Evolutionary conservation across 1,284 basidiomycete genomes (phyloP).

Genomic region (Ceratobasidium sp.): DNA sequence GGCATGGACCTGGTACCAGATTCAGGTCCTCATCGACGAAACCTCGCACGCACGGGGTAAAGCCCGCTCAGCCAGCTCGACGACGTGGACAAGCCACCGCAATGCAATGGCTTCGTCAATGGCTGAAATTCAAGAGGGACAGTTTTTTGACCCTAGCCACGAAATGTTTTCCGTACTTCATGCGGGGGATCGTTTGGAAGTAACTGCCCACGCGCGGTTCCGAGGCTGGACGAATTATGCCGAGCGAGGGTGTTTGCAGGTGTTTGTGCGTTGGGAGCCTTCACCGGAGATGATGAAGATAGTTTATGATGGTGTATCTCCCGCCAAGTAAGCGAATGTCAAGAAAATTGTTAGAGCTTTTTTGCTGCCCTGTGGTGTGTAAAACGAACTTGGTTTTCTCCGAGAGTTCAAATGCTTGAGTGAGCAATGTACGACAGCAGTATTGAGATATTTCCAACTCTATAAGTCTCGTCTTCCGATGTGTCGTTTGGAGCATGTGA

Average conservation of each 20-base stretch:
- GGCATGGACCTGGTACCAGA: conserved; percentile 5
- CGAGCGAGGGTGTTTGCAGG: background rate
- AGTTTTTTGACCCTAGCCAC: background rate
- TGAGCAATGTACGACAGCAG: too few relatives aligned
- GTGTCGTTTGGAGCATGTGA: too few relatives aligned
- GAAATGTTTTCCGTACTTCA: conserved; percentile 3
- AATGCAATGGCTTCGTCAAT: background rate
- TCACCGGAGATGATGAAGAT: conserved; percentile 13
- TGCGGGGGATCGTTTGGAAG: conserved; percentile 6
- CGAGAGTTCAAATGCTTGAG: too few relatives aligned
- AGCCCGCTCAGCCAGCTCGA: background rate
- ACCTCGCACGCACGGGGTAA: background rate
- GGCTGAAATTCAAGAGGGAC: background rate
- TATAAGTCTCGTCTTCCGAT: too few relatives aligned
- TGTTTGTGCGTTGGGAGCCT: conserved; percentile 18
- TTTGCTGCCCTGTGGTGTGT: too few relatives aligned
- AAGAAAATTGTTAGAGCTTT: background rate
- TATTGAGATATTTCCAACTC: too few relatives aligned
- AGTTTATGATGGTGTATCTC: background rate
- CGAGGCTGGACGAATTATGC: conserved; percentile 8
- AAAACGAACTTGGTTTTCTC: too few relatives aligned
- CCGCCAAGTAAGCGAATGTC: background rate
- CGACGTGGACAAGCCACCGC: conserved; percentile 2
- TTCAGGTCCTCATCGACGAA: background rate
- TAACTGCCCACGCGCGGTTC: conserved; percentile 7